Percentiles rank a stretch among this genome's conserved stretches.
These are phyloP conservation scores for Prunus padus DNA, from an alignment of 306 rosid species.

Conservation along the genomic window DNA sequence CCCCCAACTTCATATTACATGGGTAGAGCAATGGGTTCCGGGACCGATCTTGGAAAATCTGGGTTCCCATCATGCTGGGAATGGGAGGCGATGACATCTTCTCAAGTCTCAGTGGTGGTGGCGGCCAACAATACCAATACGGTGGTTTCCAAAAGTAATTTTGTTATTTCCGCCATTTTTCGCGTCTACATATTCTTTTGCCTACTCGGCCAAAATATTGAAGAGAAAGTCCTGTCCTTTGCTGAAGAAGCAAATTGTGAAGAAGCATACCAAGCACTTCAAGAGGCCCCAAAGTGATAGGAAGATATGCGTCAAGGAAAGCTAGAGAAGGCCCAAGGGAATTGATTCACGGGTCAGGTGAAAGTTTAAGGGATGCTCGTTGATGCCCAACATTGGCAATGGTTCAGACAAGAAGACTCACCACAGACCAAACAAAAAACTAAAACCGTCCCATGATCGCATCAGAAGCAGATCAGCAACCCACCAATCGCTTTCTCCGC, in stretches of 20 bases:
- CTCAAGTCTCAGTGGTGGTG: slow-evolving; percentile 45
- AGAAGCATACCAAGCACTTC: slow-evolving; percentile 64
- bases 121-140: slow-evolving; percentile 61
- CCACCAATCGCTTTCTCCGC: neutral
- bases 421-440: too few relatives aligned
- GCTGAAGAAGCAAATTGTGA: slow-evolving; percentile 55
- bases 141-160: slow-evolving; percentile 82
- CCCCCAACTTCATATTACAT: slow-evolving; percentile 64
- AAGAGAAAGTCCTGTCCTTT: slow-evolving; percentile 26
- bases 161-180: slow-evolving; percentile 1
- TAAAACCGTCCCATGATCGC: too few relatives aligned
- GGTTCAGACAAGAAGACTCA: slow-evolving; percentile 78
- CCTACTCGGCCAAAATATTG: slow-evolving; percentile 32
- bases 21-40: slow-evolving; percentile 96
- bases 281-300: slow-evolving; percentile 63
- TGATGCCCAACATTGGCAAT: slow-evolving; percentile 83
- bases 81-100: slow-evolving; percentile 58
- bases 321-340: slow-evolving; percentile 85
- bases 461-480: neutral
- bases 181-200: slow-evolving; percentile 29
- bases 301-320: slow-evolving; percentile 57
- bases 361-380: slow-evolving; percentile 67
- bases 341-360: slow-evolving; percentile 84
- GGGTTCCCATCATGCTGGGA: slow-evolving; percentile 56
- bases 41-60: slow-evolving; percentile 78